Percentiles rank a stretch among this genome's conserved stretches.
These are phyloP conservation scores for Acorus gramineus DNA, from an alignment of 106 monocot species.

Conservation along the genomic window DNA sequence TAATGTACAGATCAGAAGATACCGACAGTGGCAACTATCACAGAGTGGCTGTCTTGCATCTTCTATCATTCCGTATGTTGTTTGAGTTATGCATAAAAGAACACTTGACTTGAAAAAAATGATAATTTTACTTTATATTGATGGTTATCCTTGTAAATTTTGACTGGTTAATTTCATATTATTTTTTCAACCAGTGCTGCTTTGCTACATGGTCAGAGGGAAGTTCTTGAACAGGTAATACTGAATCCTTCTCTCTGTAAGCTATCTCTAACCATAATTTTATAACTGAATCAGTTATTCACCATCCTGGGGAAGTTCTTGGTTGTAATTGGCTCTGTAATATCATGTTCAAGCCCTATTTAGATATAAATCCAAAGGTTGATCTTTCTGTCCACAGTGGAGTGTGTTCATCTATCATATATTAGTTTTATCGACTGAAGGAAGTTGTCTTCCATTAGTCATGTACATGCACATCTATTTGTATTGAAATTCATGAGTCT, in stretches of 20 bases:
- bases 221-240: slow-evolving; percentile 64
- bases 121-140: neutral
- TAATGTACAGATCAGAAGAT: slow-evolving; percentile 95
- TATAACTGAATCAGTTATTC: too few relatives aligned
- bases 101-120: too few relatives aligned
- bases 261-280: neutral
- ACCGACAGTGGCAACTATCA: slow-evolving; percentile 91
- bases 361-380: too few relatives aligned
- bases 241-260: neutral
- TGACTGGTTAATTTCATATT: neutral
- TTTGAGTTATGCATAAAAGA: neutral
- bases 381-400: too few relatives aligned
- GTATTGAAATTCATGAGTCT: too few relatives aligned
- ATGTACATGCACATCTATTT: too few relatives aligned
- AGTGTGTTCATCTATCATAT: too few relatives aligned
- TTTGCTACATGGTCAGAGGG: slow-evolving; percentile 74
- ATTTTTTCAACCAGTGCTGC: slow-evolving; percentile 46
- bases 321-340: too few relatives aligned
- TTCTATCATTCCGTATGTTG: slow-evolving; percentile 79
- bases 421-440: too few relatives aligned
- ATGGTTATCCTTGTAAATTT: slow-evolving; percentile 2
- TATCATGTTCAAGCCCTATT: too few relatives aligned
- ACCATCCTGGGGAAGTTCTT: too few relatives aligned
- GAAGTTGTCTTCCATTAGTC: too few relatives aligned
- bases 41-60: slow-evolving; percentile 83